A percentile compares a stretch with the other conserved stretches of the same genome.
phyloP scores from a whole-genome alignment of 2,329 filamentous ascomycete species.

The Botrytis fabae region DNA sequence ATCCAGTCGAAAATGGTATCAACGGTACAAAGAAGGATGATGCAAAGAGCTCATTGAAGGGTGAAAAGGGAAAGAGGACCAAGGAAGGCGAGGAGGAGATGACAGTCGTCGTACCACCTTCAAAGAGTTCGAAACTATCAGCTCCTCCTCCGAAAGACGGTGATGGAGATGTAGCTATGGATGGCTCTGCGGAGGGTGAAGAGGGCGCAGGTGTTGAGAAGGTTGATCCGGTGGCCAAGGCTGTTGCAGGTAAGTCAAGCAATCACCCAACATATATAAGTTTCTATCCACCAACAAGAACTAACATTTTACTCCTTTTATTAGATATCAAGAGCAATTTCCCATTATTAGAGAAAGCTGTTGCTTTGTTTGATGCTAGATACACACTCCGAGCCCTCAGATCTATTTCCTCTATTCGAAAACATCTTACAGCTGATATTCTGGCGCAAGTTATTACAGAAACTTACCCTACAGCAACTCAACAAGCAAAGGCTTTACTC shows the following conservation, averaged over 20 bases:
- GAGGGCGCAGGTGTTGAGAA: conserved; percentile 48
- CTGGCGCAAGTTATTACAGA: conserved; percentile 78
- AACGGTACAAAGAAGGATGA: conserved; percentile 67
- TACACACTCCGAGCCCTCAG: conserved; percentile 92
- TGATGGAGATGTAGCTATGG: conserved; percentile 73
- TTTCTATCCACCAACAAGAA: conserved; percentile 8
- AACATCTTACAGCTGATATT: conserved; percentile 80
- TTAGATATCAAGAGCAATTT: conserved; percentile 96
- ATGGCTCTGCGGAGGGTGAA: conserved; percentile 46
- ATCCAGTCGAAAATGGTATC: conserved; percentile 67
- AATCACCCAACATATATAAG: conserved; percentile 4
- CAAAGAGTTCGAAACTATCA: conserved; percentile 63
- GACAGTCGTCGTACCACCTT: conserved; percentile 76
- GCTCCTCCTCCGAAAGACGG: conserved; percentile 57
- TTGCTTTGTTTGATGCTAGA: conserved; percentile 88
- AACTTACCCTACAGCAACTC: conserved; percentile 65
- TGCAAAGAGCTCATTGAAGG: conserved; percentile 58
- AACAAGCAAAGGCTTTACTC: conserved; percentile 69
- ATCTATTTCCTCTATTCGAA: conserved; percentile 93
- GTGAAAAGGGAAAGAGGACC: conserved; percentile 62
- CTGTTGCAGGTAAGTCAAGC: conserved; percentile 57
- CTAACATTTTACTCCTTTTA: conserved; percentile 28
- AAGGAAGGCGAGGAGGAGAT: conserved; percentile 71
- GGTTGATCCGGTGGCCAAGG: conserved; percentile 61
- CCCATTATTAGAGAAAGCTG: conserved; percentile 84